Evolutionary conservation across 257 asterid genomes (phyloP).

Genomic region (Nicotiana undulata): DNA sequence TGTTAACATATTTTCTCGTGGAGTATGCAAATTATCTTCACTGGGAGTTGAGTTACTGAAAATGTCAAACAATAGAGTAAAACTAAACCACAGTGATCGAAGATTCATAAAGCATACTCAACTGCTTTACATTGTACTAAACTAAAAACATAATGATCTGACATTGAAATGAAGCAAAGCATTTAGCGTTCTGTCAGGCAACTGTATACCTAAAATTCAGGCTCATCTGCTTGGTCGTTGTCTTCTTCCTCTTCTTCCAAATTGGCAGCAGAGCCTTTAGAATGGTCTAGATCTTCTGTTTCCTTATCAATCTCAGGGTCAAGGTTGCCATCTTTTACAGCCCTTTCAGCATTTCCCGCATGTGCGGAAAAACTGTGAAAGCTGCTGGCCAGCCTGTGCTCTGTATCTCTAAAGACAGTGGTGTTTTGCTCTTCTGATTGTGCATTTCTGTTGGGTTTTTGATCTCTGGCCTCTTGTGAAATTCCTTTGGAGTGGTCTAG

Average conservation of each 20-base stretch:
- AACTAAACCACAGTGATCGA: background rate
- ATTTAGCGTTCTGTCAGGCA: background rate
- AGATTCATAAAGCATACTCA: background rate
- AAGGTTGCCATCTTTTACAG: slow-evolving; percentile 8
- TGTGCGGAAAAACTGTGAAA: background rate
- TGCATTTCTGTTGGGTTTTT: slow-evolving; percentile 4
- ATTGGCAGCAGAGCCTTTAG: background rate
- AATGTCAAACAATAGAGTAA: background rate
- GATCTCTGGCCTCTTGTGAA: slow-evolving; percentile 2
- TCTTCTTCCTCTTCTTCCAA: slow-evolving; percentile 12
- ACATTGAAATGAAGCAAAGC: background rate
- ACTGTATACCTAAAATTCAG: slow-evolving; percentile 20
- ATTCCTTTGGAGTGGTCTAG: background rate
- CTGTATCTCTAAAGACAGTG: background rate
- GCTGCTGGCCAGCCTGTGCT: background rate
- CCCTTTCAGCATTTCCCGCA: background rate
- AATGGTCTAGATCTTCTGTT: slow-evolving; percentile 12
- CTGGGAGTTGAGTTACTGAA: background rate
- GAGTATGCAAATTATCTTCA: background rate
- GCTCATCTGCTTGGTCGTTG: slow-evolving; percentile 5
- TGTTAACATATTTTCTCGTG: background rate
- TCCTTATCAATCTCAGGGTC: slow-evolving; percentile 18
- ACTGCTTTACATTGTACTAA: background rate
- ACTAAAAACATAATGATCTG: background rate
- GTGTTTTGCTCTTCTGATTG: background rate